phyloP scores from a whole-genome alignment of 257 asterid genomes.

The Solanum gandarillasii region DNA sequence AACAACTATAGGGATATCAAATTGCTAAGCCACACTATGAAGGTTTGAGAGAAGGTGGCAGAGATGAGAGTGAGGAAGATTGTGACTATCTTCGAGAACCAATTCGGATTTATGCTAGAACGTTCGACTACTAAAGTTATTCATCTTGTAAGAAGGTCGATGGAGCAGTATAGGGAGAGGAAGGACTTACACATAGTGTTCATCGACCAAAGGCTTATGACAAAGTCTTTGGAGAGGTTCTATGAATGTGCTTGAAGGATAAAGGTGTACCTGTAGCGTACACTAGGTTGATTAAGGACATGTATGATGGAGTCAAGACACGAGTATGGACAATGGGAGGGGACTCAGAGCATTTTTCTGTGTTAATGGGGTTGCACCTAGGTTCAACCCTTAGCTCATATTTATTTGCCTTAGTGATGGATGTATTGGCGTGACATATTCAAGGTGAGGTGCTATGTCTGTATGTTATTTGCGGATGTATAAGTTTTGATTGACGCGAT shows the following conservation, averaged over 20 bases:
- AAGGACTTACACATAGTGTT: not conserved
- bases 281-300: not conserved
- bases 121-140: not conserved
- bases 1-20: not conserved
- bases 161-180: not conserved
- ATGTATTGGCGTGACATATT: not conserved
- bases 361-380: not conserved
- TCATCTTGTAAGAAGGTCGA: not conserved
- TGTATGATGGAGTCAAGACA: not conserved
- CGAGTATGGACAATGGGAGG: not conserved
- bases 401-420: not conserved
- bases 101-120: not conserved
- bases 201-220: not conserved
- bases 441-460: not conserved
- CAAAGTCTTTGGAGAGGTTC: not conserved
- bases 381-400: not conserved
- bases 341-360: not conserved
- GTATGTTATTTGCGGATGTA: not conserved
- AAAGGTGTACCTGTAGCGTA: not conserved
- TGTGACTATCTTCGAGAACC: not conserved
- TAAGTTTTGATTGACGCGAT: not conserved
- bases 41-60: not conserved
- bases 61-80: not conserved
- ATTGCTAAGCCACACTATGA: not conserved
- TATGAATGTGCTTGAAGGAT: not conserved